Base-by-base conservation (phyloP, 306 rosid genomes). In the Lathyrus oleraceus region DNA sequence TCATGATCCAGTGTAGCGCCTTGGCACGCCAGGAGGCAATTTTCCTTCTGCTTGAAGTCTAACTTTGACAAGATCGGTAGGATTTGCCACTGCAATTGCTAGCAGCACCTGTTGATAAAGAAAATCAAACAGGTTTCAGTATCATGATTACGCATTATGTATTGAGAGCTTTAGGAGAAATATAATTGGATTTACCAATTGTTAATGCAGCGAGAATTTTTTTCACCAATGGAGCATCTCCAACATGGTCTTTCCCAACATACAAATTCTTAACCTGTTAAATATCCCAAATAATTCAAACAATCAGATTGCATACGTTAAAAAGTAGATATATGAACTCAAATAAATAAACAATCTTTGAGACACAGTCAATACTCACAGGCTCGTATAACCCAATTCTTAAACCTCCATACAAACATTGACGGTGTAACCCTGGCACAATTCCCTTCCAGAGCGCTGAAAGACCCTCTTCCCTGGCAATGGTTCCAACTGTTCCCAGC, bases 11-110 rank as follows among this genome's bases (percentile, higher is more conserved):
- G 97, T 74, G 78, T 94, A 94, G 51, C 98, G 92, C 81, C 92
- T 90, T 17, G 97, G 89, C 30, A 86, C 96, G 10, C 98, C 98
- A 11, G 96, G 81, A 39, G 92, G 88, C 27, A 94, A 82, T 77
- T 88, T 88, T 67, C 98, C 98, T 82, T 90, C 97, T 40, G 97
- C 90, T 79, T 94, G 97, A 76, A 94, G 98, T 81, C 98, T 85
- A 65, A 94, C 96, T 75, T 94, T 94, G 57, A 90, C 97, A 66
- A 94, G 98, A 80, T 90, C 97, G 30, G 98, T 94, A 52, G 97
- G 98, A 87, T 94, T 94, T 60, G 98, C 98, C 21, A 94, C 57
- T 0, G 85, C 45, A 79, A 94, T 94, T 59, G 74, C 98, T 40
- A 94, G n/a, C 52, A 62, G 97, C 98, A 75, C 98, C 98, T 94